Evolutionary conservation across 768 basidiomycete genomes (phyloP), one percentile per base, ranked within the genome.

Genomic region (Terana coerulea): DNA sequence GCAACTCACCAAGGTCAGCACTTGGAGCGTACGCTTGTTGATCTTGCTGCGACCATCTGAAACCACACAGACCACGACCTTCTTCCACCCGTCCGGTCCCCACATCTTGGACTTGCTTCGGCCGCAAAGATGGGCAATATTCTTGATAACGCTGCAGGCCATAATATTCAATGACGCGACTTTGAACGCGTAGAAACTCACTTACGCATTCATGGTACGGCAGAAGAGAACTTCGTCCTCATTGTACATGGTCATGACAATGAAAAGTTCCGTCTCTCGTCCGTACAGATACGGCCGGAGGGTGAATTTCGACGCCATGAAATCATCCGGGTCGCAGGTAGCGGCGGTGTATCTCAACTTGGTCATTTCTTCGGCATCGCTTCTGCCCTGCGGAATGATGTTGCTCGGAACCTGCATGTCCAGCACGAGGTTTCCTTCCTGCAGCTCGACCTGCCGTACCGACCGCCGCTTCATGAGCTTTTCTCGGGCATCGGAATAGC

Each of bases 161-260:
- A 42, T 51, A 39, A 26, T 39, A 55, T 51, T 57, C 28, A 28
- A n/a, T 21, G 15, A 41, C 19, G 40, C 37, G 51, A 52, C 17
- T 34, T 43, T 47, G 11, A 8, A 41, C 15, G n/a, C 30, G 15
- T 5, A 36, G 49, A 37, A 46, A 21, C 4, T 33, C 36, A 75
- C 85, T 61, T 62, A 86, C 84, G 88, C 81, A 59, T 91, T 91
- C 87, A 93, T 91, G 10, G 90, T 93, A 63, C 76, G 79, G 63
- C 74, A 73, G 65, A 91, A 91, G 24, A 90, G 72, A 8, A 84
- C 72, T 63, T 91, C 88, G 62, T 91, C 90, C 71, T 97, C 93
- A 65, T 95, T 95, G 67, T 91, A 91, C 91, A 95, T 95, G 37
- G 93, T 95, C 83, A 95, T 90, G 35, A 95, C 92, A 59, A 97